phyloP scores from a whole-genome alignment of 148 eudicot genomes.

The Vaccinium corymbosum region DNA sequence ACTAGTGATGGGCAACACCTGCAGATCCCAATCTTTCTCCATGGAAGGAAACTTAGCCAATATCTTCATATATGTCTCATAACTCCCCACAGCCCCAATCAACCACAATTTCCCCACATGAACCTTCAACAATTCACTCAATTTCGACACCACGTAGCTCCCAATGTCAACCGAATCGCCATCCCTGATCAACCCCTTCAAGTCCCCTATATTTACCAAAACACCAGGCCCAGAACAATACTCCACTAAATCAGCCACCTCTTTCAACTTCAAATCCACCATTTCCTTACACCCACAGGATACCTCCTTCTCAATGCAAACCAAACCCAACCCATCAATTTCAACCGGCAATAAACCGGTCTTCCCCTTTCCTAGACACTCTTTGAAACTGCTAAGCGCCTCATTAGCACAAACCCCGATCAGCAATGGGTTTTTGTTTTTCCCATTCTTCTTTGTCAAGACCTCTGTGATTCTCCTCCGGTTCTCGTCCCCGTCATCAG shows the following conservation, averaged over 20 bases:
- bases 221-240: constrained; percentile 26
- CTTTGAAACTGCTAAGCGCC: constrained; percentile 38
- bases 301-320: constrained; percentile 50
- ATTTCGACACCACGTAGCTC: constrained; percentile 31
- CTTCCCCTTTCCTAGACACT: constrained; percentile 26
- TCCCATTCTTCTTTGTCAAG: constrained; percentile 35
- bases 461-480: constrained; percentile 55
- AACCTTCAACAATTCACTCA: constrained; percentile 44
- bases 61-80: constrained; percentile 45
- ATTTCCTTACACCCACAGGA: constrained; percentile 23
- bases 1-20: constrained; percentile 52
- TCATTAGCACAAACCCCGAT: constrained; percentile 62
- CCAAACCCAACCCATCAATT: constrained; percentile 40
- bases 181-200: constrained; percentile 38
- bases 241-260: constrained; percentile 32
- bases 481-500: constrained; percentile 39
- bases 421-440: constrained; percentile 58
- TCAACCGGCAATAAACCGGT: constrained; percentile 27
- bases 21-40: constrained; percentile 71
- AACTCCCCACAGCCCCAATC: constrained; percentile 41
- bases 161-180: constrained; percentile 16
- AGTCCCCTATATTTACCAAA: constrained; percentile 54
- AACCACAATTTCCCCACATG: constrained; percentile 50
- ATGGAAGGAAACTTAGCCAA: constrained; percentile 45
- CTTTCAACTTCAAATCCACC: constrained; percentile 46